Base-by-base conservation (phyloP, 129 eudicot genomes). In the Lactuca saligna region DNA sequence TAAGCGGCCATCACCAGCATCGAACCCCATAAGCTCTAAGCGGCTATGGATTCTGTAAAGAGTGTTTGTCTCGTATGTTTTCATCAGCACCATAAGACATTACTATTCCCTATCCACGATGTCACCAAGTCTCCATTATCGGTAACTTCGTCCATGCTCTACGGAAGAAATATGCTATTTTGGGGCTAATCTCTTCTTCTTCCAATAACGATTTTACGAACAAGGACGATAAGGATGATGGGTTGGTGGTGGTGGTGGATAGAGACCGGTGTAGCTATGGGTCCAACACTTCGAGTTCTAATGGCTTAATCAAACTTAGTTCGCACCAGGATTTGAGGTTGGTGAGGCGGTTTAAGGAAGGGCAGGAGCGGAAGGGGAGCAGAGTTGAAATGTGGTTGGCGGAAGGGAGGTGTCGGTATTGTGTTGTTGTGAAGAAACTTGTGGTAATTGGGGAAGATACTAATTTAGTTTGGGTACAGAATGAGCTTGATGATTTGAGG, bases 31-130 rank as follows among this genome's bases (percentile, higher is more conserved):
- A 20, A 20, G 20, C 20, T 20, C 20, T 20, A 20, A 20, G 98
- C 75, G 98, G 98, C 74, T 97, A 93, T 72, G 91, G 92, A 7
- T 93, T 80, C 77, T 93, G 98, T 63, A 87, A 79, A 25, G 96
- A 87, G 35, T 93, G 98, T 50, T 70, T 93, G 13, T 89, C 88
- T 9, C 77, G 76, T 11, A 79, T 93, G 95, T 89, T 86, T 70
- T 17, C 89, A 13, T 35, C 91, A 10, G 81, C 95, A 0, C 81
- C 88, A 0, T 72, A 86, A 1, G 97, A 93, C 42, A 80, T 81
- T 3, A 54, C 88, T 4, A 85, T 93, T 35, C 75, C 90, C 0
- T 89, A 97, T 70, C 98, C 98, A 5, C 83, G 97, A 25, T 93
- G 98, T 71, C 98, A 97, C 32, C 92, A 87, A n/a, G 85, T 93